Percentiles rank a stretch among this genome's conserved stretches.
Conservation (phyloP, 805 yeast species). For the Candida krabiensis region DNA sequence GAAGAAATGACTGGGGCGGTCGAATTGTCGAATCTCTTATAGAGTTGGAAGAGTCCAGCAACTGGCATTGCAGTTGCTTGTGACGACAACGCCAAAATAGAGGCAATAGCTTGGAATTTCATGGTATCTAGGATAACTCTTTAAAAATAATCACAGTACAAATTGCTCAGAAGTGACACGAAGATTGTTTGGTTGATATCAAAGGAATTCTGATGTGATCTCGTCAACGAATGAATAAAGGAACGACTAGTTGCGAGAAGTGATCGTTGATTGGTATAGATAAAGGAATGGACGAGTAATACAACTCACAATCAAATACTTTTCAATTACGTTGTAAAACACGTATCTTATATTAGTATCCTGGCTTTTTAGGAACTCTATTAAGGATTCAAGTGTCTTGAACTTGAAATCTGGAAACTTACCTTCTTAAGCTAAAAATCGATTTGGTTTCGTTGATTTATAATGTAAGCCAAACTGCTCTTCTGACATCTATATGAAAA, state of each 20-base stretch:
- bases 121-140: no score
- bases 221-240: slow-evolving; percentile 24
- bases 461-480: no score
- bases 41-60: slow-evolving; percentile 21
- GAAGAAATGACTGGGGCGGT: slow-evolving; percentile 1
- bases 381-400: no score
- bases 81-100: slow-evolving; percentile 13
- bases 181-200: no score
- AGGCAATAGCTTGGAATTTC: slow-evolving; percentile 15
- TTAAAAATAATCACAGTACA: no score
- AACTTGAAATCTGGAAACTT: no score
- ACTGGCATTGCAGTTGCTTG: slow-evolving; percentile 20
- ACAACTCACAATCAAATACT: slow-evolving; percentile 1
- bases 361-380: background rate
- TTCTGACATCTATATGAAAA: no score
- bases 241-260: slow-evolving; percentile 27
- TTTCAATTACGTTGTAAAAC: background rate
- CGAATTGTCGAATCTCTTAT: slow-evolving; percentile 28
- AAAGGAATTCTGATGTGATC: no score
- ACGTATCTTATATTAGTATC: background rate
- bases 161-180: no score
- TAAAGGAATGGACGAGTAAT: slow-evolving; percentile 27
- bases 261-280: slow-evolving; percentile 4
- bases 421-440: no score
- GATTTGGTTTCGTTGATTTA: no score